Evolutionary conservation across 768 basidiomycete genomes (phyloP).

Genomic region (Russula virescens): DNA sequence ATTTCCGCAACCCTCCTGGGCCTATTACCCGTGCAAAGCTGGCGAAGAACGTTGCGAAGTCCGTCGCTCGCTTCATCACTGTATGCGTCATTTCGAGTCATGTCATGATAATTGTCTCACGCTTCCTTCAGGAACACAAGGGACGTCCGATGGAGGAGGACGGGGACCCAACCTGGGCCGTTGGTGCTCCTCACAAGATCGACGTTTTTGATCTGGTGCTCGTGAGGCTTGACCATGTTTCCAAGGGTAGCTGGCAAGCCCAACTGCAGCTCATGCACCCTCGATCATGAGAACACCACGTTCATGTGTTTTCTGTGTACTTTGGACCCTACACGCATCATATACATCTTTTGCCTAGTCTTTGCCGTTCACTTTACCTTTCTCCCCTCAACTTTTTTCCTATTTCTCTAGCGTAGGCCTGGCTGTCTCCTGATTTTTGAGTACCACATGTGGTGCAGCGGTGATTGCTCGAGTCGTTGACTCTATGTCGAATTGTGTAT

Average conservation of each 20-base stretch:
- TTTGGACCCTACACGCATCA: background rate
- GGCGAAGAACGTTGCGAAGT: conserved; percentile 75
- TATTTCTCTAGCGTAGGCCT: background rate
- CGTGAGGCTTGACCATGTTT: conserved; percentile 77
- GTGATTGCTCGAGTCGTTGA: background rate
- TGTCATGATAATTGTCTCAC: background rate
- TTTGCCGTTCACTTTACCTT: background rate
- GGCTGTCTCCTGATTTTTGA: background rate
- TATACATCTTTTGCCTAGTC: background rate
- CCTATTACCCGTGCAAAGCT: conserved; percentile 73
- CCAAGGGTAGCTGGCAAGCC: conserved; percentile 79
- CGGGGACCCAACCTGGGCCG: conserved; percentile 53
- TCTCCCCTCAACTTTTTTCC: background rate
- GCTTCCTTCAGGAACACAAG: conserved; percentile 41
- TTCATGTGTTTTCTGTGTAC: background rate
- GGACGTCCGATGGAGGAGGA: conserved; percentile 56
- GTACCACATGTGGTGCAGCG: background rate
- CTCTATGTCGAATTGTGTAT: background rate
- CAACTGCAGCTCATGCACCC: conserved; percentile 49
- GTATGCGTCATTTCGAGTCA: conserved; percentile 34
- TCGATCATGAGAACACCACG: background rate
- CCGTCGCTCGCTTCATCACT: conserved; percentile 60
- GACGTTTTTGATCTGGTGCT: conserved; percentile 62
- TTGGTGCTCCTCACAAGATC: conserved; percentile 48
- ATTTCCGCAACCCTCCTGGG: conserved; percentile 71